Base-by-base conservation (phyloP, 306 rosid genomes). In the Begonia peltatifolia region DNA sequence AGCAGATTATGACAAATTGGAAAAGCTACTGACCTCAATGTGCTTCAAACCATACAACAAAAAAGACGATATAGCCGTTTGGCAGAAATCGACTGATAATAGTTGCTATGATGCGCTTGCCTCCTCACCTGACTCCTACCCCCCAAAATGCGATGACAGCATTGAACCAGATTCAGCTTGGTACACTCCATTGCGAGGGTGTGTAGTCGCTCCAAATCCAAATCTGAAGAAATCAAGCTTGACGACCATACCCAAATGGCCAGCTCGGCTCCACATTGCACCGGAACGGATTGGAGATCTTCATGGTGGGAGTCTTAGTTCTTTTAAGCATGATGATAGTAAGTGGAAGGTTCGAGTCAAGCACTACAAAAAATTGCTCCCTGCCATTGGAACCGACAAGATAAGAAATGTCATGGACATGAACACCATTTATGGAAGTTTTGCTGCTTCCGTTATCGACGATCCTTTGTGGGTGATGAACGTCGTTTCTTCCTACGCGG, bases 401-500 rank as follows among this genome's bases (percentile, higher is more conserved):
- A 61, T 92, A 9, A 79, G 99, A 68, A 92, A 92, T 65, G 89
- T 92, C 18, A 86, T 92, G 96, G 99, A 92, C 70, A 92, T 86
- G 99, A 92, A 83, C 55, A 92, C 96, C 0, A 72, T 56, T 15
- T 92, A 69, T 62, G 99, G 99, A 63, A 87, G 96, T 57, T 82
- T 92, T 50, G 96, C 99, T 2, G 94, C 99, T 0, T 64, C 94
- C 12, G 49, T 68, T 61, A 73, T 83, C 23, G 76, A 76, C 53
- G 88, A 81, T 79, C 99, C 99, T 15, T 50, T 87, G 58, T 92
- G 99, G 99, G 93, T 83, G 61, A 92, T 92, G 99, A 92, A 92
- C 70, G 99, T 87, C 25, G 99, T 86, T 54, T 92, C 99, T 11
- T 75, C 99, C 52, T 83, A 92, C 51, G 78, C 78, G 63, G 56